Percentiles rank a stretch among this genome's conserved stretches.
phyloP scores from a whole-genome alignment of 2,329 filamentous ascomycete genomes.

The Orbilia quercus region DNA sequence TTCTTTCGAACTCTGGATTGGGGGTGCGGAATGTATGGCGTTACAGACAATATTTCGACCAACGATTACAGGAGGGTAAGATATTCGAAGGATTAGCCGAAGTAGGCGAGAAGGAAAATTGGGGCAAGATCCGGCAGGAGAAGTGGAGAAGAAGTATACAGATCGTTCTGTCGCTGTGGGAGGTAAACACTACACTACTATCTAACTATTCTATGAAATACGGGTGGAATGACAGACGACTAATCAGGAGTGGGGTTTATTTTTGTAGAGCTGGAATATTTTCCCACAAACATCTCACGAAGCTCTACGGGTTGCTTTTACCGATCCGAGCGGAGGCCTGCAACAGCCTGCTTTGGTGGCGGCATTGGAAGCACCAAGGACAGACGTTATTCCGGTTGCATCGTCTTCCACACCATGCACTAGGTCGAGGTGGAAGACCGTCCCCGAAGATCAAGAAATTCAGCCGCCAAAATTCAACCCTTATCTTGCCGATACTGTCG shows the following conservation, averaged over 20 bases:
- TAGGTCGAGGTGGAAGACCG: slow-evolving; percentile 47
- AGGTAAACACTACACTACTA: slow-evolving; percentile 61
- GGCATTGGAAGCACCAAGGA: slow-evolving; percentile 12
- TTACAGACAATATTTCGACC: slow-evolving; percentile 83
- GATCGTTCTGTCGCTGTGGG: slow-evolving; percentile 76
- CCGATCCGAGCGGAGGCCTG: slow-evolving; percentile 72
- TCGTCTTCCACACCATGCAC: slow-evolving; percentile 27
- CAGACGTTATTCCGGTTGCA: slow-evolving; percentile 9
- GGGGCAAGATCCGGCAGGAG: slow-evolving; percentile 83
- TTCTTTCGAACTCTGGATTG: slow-evolving; percentile 81
- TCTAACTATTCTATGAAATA: too few species aligned
- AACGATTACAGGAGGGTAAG: slow-evolving; percentile 73
- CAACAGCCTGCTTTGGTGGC: slow-evolving; percentile 3
- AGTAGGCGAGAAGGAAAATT: slow-evolving; percentile 76
- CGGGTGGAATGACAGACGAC: too few species aligned
- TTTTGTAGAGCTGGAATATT: slow-evolving; percentile 67
- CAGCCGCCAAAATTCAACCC: slow-evolving; percentile 64
- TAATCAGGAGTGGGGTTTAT: too few species aligned
- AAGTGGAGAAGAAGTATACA: slow-evolving; percentile 84
- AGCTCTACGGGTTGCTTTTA: slow-evolving; percentile 76
- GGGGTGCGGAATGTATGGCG: slow-evolving; percentile 87
- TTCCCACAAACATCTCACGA: slow-evolving; percentile 81
- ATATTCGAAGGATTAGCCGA: slow-evolving; percentile 80
- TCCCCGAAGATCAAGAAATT: slow-evolving; percentile 58
- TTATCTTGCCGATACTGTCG: slow-evolving; percentile 63